Conservation (phyloP, 2,329 filamentous ascomycete genomes). For the Penicillium occitanis region DNA sequence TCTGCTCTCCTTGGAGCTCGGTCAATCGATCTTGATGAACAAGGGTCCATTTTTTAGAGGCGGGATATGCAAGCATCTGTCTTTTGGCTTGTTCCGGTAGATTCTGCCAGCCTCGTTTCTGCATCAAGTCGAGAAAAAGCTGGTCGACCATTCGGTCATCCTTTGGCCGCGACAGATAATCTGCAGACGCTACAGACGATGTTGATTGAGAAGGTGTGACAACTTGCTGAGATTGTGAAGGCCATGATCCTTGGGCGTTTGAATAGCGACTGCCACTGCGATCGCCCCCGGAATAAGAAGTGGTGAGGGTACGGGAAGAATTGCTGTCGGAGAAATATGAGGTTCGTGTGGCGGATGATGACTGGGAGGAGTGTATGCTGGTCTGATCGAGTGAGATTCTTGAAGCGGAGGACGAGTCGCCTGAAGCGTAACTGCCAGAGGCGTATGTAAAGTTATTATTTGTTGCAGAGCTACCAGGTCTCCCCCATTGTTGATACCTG, state of each 20-base stretch:
- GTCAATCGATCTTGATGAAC: slow-evolving; percentile 92
- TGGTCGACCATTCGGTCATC: slow-evolving; percentile 78
- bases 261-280: slow-evolving; percentile 33
- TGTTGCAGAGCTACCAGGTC: slow-evolving; percentile 57
- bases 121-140: slow-evolving; percentile 91
- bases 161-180: slow-evolving; percentile 45
- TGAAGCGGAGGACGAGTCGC: slow-evolving; percentile 54
- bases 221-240: slow-evolving; percentile 27
- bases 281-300: slow-evolving; percentile 37
- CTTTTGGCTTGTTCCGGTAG: slow-evolving; percentile 89
- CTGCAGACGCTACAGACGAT: slow-evolving; percentile 36
- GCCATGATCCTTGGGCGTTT: slow-evolving; percentile 33
- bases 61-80: slow-evolving; percentile 94
- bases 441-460: slow-evolving; percentile 46
- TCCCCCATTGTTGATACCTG: slow-evolving; percentile 76
- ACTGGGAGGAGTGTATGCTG: slow-evolving; percentile 62
- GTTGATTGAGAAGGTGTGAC: slow-evolving; percentile 25
- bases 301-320: slow-evolving; percentile 46
- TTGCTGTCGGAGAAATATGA: slow-evolving; percentile 59
- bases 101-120: slow-evolving; percentile 96
- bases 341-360: slow-evolving; percentile 57
- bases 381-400: slow-evolving; percentile 63
- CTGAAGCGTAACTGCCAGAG: slow-evolving; percentile 40
- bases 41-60: slow-evolving; percentile 95
- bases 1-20: slow-evolving; percentile 93